Conservation (phyloP, 768 basidiomycete genomes). For the Tylopilus sp. region DNA sequence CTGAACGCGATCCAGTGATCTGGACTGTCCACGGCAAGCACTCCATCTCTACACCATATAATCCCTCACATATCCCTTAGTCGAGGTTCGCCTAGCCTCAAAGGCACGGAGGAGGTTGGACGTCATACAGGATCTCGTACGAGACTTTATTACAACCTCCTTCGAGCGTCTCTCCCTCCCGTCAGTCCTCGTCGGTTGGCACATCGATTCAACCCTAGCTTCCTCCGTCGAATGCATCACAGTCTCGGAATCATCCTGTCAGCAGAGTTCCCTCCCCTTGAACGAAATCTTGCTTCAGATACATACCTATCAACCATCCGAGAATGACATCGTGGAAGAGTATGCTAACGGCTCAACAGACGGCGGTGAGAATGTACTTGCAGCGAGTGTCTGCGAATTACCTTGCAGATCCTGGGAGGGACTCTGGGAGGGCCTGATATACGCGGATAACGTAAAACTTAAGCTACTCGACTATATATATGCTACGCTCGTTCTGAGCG, state of each 20-base stretch:
- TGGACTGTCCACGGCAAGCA: slow-evolving; percentile 68
- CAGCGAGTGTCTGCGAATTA: slow-evolving; percentile 86
- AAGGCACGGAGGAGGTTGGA: slow-evolving; percentile 73
- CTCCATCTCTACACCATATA: not conserved
- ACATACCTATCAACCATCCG: slow-evolving; percentile 83
- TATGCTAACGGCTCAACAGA: slow-evolving; percentile 61
- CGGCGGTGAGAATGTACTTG: slow-evolving; percentile 66
- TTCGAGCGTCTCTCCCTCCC: slow-evolving; percentile 68
- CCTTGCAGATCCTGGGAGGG: slow-evolving; percentile 85
- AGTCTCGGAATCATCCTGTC: slow-evolving; percentile 67
- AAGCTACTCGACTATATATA: slow-evolving; percentile 92
- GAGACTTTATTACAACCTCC: slow-evolving; percentile 50
- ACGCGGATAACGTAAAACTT: slow-evolving; percentile 77
- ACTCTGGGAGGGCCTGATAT: slow-evolving; percentile 91
- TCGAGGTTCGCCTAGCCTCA: slow-evolving; percentile 77
- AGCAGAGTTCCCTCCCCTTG: slow-evolving; percentile 50
- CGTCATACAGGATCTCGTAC: slow-evolving; percentile 62
- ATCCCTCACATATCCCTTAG: slow-evolving; percentile 35
- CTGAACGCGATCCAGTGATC: slow-evolving; percentile 19
- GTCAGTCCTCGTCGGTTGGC: slow-evolving; percentile 75
- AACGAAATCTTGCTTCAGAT: slow-evolving; percentile 67
- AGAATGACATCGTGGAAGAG: slow-evolving; percentile 67
- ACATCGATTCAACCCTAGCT: slow-evolving; percentile 64
- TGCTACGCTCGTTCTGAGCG: slow-evolving; percentile 89
- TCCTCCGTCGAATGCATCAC: slow-evolving; percentile 74